phyloP scores from a whole-genome alignment of 23 red algal genomes.

The Gracilaria domingensis region DNA sequence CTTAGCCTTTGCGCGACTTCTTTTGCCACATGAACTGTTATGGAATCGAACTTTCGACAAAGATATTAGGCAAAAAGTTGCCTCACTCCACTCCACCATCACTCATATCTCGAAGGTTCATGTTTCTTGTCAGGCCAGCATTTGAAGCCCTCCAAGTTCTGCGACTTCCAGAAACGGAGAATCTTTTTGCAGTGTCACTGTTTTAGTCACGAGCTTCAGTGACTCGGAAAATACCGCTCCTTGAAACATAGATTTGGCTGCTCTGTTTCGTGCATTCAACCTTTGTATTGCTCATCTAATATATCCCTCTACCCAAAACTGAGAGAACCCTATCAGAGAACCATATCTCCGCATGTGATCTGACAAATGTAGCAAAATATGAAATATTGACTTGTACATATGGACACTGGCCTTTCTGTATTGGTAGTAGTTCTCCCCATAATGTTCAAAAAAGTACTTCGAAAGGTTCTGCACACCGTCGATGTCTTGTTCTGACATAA shows the following conservation, averaged over 20 bases:
- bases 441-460: not conserved
- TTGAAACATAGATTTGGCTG: conserved; percentile 7
- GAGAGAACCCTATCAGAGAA: conserved; percentile 6
- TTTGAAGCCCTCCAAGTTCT: not conserved
- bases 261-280: not conserved
- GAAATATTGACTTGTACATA: conserved; percentile 15
- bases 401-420: not conserved
- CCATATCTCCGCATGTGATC: not conserved
- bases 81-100: not conserved
- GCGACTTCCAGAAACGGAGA: not conserved
- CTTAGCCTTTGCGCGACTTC: not conserved
- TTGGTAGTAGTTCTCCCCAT: not conserved
- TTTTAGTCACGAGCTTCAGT: not conserved
- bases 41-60: not conserved
- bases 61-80: not conserved
- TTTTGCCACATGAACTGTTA: not conserved
- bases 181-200: not conserved
- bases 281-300: conserved; percentile 9
- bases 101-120: not conserved
- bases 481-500: not conserved
- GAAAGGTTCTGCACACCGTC: not conserved
- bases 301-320: conserved; percentile 16
- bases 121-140: not conserved
- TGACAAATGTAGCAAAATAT: conserved; percentile 10
- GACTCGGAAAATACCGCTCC: conserved; percentile 1